Evolutionary conservation across 2,329 filamentous ascomycete species (phyloP).

Genomic region (Alternaria arbusti): DNA sequence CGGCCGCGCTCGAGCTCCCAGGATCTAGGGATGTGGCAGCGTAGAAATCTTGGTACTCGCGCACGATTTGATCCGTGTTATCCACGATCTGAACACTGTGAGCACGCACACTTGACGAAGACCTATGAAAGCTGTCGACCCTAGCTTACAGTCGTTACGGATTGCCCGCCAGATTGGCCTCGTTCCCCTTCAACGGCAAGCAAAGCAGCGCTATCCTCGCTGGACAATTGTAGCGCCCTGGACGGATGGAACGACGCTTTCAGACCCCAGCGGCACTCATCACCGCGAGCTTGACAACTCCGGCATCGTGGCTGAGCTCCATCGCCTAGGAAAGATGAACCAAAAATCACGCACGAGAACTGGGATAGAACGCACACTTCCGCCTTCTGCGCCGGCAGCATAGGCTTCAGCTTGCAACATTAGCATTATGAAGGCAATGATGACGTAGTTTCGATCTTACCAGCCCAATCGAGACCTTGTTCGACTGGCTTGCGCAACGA

Average conservation of each 20-base stretch:
- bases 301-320: background rate
- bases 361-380: background rate
- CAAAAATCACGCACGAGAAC: background rate
- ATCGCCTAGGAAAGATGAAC: background rate
- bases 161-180: background rate
- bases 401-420: background rate
- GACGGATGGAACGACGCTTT: background rate
- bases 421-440: background rate
- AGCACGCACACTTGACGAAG: background rate
- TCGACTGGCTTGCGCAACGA: background rate
- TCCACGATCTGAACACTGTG: background rate
- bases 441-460: background rate
- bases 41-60: background rate
- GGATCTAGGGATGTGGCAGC: background rate
- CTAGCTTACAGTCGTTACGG: background rate
- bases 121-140: background rate
- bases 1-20: background rate
- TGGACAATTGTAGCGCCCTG: background rate
- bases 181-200: background rate
- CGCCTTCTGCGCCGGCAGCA: background rate
- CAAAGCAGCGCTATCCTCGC: background rate
- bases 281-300: background rate
- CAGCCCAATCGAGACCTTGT: background rate
- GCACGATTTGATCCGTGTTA: background rate
- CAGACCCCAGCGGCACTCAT: background rate